Conservation (phyloP, 1,284 basidiomycete species). For the Pseudozyma sp. region DNA sequence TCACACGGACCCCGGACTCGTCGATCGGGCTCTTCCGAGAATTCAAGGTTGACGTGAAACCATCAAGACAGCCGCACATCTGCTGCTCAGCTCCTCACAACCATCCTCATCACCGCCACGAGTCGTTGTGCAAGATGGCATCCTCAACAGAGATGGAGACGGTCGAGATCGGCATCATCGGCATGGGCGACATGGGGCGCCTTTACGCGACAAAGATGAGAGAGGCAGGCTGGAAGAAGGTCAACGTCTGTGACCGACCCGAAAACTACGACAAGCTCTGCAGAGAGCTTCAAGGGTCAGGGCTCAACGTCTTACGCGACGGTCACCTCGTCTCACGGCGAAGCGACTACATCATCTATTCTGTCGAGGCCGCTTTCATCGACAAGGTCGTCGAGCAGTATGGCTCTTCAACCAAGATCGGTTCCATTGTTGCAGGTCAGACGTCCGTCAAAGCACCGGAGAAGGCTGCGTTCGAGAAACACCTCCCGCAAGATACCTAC, state of each 20-base stretch:
- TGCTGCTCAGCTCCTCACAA: not conserved
- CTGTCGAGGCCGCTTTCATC: constrained; percentile 92
- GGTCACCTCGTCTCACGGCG: constrained; percentile 86
- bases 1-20: too few species aligned
- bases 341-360: constrained; percentile 90
- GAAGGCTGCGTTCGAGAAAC: constrained; percentile 85
- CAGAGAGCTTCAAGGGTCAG: constrained; percentile 74
- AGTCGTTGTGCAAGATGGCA: constrained; percentile 12
- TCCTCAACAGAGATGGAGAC: constrained; percentile 40
- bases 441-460: constrained; percentile 98
- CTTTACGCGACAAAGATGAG: constrained; percentile 87
- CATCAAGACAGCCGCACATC: too few species aligned
- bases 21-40: too few species aligned
- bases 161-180: constrained; percentile 70
- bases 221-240: constrained; percentile 82
- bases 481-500: constrained; percentile 85
- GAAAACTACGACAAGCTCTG: constrained; percentile 79
- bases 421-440: constrained; percentile 92
- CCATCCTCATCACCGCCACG: not conserved
- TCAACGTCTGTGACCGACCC: constrained; percentile 91
- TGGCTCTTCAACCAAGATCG: constrained; percentile 92
- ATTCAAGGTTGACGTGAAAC: too few species aligned
- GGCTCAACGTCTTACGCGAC: constrained; percentile 78
- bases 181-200: constrained; percentile 81
- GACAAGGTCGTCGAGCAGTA: constrained; percentile 84